Evolutionary conservation across 1,284 basidiomycete species (phyloP), one percentile per base, ranked within the genome.

Genomic region (Austroboletus niveus): DNA sequence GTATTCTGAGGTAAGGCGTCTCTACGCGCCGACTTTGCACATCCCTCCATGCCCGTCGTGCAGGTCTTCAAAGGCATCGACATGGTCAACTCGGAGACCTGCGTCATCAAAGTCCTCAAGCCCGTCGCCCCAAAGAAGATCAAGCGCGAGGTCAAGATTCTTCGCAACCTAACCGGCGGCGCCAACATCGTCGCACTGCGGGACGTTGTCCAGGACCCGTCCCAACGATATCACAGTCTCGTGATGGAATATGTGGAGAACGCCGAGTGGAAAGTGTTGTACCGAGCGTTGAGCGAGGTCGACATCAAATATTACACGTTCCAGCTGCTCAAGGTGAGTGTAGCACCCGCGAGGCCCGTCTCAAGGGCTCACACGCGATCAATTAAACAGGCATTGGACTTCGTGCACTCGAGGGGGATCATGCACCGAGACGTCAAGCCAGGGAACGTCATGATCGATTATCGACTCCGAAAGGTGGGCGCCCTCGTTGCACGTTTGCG

Each of bases 341-440:
- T 50, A 40, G 45, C 17, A 5, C 35, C 35, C n/a, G 40, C 12
- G 39, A 11, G 34, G 20, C 10, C 17, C 11, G 34, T 51, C 47
- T 31, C 34, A 34, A 15, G 6, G 32, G 42, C 43, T 54, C 27
- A 2, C 5, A 36, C 46, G 0, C 22, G 49, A 46, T 54, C 49
- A 22, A 31, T 36, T 31, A 10, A 1, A 36, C 17, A 87, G 85
- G 92, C 91, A 8, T 77, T 94, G 57, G 91, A 93, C 68, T 94
- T 91, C 66, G 90, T 89, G 57, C 92, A 94, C 66, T 89, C 89
- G 10, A 81, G 89, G 58, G 92, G 92, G 29, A 89, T 94, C 66
- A 93, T 94, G 85, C 92, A 94, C 66, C 80, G 92, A 46, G 92
- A 95, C 62, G 90, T 94, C 54, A 94, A 94, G 69, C 92, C 92